phyloP scores from a whole-genome alignment of 2,329 filamentous ascomycete species.

The Thielaviopsis euricoi region DNA sequence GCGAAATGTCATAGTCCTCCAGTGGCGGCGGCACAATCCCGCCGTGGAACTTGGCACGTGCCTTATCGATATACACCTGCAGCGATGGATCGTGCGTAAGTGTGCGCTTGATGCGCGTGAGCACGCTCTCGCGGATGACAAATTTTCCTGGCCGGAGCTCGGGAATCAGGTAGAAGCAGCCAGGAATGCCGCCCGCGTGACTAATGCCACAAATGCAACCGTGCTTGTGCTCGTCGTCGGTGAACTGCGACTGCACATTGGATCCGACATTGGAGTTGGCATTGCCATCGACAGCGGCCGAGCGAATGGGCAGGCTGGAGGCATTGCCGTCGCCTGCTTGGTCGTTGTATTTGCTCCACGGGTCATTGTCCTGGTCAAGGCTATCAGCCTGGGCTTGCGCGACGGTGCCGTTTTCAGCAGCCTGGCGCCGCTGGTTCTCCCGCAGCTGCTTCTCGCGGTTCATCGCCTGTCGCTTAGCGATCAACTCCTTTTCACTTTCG shows the following conservation, averaged over 20 bases:
- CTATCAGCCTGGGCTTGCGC: neutral
- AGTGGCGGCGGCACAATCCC: neutral
- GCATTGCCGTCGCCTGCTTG: neutral
- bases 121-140: neutral
- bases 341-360: neutral
- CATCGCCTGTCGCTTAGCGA: neutral
- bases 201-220: constrained; percentile 6
- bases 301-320: neutral
- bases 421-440: neutral
- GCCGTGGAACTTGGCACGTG: neutral
- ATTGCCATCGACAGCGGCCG: no score
- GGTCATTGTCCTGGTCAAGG: neutral
- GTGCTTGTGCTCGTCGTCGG: constrained; percentile 4
- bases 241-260: neutral
- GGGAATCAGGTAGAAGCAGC: constrained; percentile 9
- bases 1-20: neutral
- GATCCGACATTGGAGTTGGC: no score
- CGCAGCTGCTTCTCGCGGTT: neutral
- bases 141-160: constrained; percentile 5
- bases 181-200: constrained; percentile 6
- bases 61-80: constrained; percentile 4
- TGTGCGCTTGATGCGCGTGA: neutral
- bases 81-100: neutral
- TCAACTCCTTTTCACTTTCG: neutral
- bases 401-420: neutral